Evolutionary conservation across 2,329 filamentous ascomycete genomes (phyloP), one percentile per base, ranked within the genome.

Genomic region (Tolypocladium tropicale): DNA sequence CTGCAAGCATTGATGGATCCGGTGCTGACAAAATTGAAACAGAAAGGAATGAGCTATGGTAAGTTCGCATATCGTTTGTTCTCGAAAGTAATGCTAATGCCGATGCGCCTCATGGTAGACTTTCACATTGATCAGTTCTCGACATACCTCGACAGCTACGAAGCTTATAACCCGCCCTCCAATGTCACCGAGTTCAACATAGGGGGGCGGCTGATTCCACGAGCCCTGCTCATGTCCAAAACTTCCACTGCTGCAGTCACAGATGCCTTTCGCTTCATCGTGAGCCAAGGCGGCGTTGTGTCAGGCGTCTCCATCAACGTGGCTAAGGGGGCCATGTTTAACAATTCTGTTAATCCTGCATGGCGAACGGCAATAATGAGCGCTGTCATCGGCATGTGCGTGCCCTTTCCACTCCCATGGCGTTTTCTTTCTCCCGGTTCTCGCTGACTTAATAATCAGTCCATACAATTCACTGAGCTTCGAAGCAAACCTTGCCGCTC

Each of bases 131-230:
- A 48, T 9, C 43, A 48, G 9, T 48, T 48, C 7, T 30, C 25
- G 9, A 48, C 43, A 9, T 48, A 30, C 25, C 43, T 48, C 2
- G 43, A 48, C 43, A 48, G 43, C 25, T 48, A 48, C 11, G 16
- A 30, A 14, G 25, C 23, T 30, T 48, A 48, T 9, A 48, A 48
- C 25, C 25, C 43, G 6, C 43, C 43, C 59, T 64, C 65, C 23
- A 64, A 66, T 16, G 57, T 65, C 0, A 81, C 32, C 11, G 36
- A 53, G 23, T 55, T 33, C 74, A 54, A 70, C 70, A 63, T 67
- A 53, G 74, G 76, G 34, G 70, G 72, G 7, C 72, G 75, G 21
- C 68, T 78, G 4, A 68, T 78, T 32, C 72, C 74, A 16, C 65
- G 71, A 34, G 60, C 65, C 12, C 63, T 65, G 12, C 61, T 75